A percentile compares a stretch with the other conserved stretches of the same genome.
These are phyloP conservation scores for Phlyctochytrium bullatum DNA, from an alignment of 192 early-diverging fungal species.

Conservation along the genomic window DNA sequence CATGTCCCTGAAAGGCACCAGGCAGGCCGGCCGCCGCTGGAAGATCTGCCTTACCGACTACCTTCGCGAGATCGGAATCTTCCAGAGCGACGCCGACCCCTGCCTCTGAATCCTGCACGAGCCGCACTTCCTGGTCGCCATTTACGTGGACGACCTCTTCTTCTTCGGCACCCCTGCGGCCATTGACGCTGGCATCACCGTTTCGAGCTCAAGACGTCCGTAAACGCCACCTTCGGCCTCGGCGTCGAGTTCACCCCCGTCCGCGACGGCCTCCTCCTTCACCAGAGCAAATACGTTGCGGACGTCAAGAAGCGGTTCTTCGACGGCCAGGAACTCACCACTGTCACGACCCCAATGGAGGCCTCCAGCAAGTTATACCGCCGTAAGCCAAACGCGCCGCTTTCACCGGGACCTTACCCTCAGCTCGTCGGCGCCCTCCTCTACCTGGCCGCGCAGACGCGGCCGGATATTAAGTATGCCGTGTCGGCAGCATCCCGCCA, in stretches of 20 bases:
- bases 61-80: constrained; percentile 9
- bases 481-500: neutral
- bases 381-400: neutral
- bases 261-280: neutral
- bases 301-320: neutral
- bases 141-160: constrained; percentile 43
- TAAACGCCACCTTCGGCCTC: neutral
- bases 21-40: constrained; percentile 24
- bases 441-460: constrained; percentile 18
- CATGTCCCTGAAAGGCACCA: constrained; percentile 27
- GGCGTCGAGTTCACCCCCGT: neutral
- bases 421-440: constrained; percentile 20
- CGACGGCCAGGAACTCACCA: neutral
- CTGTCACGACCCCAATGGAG: neutral
- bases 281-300: neutral
- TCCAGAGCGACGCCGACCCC: neutral
- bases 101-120: constrained; percentile 23
- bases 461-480: constrained; percentile 24
- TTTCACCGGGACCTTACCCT: neutral
- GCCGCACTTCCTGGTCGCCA: constrained; percentile 7
- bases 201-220: neutral
- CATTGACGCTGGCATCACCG: neutral
- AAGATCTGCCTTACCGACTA: neutral
- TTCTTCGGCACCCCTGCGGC: constrained; percentile 9
- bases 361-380: neutral